Percentiles rank a stretch among this genome's conserved stretches.
phyloP scores from a whole-genome alignment of 768 basidiomycete genomes.

The Agrocybe praecox region DNA sequence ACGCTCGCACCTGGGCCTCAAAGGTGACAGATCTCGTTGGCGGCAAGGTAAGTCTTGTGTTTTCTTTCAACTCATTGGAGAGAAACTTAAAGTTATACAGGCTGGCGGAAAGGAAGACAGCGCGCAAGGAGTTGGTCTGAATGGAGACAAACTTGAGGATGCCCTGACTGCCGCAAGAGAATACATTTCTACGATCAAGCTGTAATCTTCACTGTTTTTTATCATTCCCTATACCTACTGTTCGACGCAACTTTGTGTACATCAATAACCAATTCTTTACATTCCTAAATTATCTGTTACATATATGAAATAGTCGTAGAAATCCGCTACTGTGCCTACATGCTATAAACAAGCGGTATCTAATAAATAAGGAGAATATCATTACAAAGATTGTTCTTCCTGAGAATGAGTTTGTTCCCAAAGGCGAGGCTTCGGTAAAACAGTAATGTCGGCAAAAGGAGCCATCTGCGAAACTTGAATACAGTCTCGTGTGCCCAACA shows the following conservation, averaged over 20 bases:
- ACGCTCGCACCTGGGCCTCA: constrained; percentile 88
- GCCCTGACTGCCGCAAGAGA: constrained; percentile 22
- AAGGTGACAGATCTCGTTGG: constrained; percentile 80
- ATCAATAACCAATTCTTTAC: background rate
- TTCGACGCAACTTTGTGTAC: background rate
- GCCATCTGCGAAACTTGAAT: constrained; percentile 74
- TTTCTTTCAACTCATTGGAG: background rate
- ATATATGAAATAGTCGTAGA: background rate
- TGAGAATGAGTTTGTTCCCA: constrained; percentile 54
- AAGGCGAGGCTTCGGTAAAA: constrained; percentile 79
- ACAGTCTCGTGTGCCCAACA: constrained; percentile 91
- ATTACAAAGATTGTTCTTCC: background rate
- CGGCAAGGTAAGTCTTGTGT: constrained; percentile 68
- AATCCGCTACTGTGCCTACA: background rate
- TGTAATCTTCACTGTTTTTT: background rate
- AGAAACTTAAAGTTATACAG: constrained; percentile 36
- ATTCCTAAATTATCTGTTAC: background rate
- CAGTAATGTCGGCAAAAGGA: constrained; percentile 85
- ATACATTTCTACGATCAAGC: constrained; percentile 15
- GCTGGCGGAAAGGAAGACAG: constrained; percentile 95
- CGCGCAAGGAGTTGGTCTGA: constrained; percentile 82
- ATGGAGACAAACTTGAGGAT: constrained; percentile 19
- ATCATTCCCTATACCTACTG: background rate
- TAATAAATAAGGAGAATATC: background rate
- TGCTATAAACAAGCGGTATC: background rate